Evolutionary conservation across 2,329 filamentous ascomycete genomes (phyloP), one percentile per base, ranked within the genome.

Genomic region (Diatrype stigma): DNA sequence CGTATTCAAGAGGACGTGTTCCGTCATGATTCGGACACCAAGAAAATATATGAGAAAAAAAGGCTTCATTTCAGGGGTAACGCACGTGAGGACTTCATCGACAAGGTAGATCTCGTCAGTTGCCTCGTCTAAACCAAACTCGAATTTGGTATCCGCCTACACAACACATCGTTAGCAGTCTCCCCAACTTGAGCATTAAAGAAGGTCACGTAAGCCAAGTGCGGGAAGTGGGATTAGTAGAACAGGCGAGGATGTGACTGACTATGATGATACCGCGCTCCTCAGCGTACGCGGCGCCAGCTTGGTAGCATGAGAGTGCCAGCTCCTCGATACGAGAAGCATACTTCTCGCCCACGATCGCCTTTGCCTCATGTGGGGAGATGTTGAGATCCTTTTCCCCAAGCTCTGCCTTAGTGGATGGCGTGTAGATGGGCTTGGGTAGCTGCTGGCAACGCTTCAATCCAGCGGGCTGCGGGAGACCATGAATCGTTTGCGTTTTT

Each of bases 301-400:
- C 71, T 32, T 64, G 73, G 74, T 90, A 92, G 34, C 89, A 75
- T 51, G 77, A 65, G 45, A 91, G 66, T 8, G 83, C 80, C 14
- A 89, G 75, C 56, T 80, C 72, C 67, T 88, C 84, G 54, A 93
- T 82, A 54, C 76, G 78, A 22, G 73, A 71, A 6, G 87, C 87
- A 61, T 87, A 81, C 45, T 77, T 74, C 46, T 80, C 76, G 49
- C 88, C 86, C 6, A 89, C 78, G 59, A 91, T 81, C 61, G 77
- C 72, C 47, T 67, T 75, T 60, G 84, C 85, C 62, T 82, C 72
- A 49, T 84, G 84, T 0, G 85, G 87, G 51, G 82, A 81, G 60
- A 96, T 96, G 72, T 96, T 96, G 72, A 93, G 87, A 67, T 96
- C 80, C 66, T 94, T 86, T 58, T 84, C 74, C 23, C 91, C 91